A percentile compares a stretch with the other conserved stretches of the same genome.
Evolutionary conservation across 2,329 filamentous ascomycete genomes (phyloP).

Genomic region (Ophiostoma fasciatum): DNA sequence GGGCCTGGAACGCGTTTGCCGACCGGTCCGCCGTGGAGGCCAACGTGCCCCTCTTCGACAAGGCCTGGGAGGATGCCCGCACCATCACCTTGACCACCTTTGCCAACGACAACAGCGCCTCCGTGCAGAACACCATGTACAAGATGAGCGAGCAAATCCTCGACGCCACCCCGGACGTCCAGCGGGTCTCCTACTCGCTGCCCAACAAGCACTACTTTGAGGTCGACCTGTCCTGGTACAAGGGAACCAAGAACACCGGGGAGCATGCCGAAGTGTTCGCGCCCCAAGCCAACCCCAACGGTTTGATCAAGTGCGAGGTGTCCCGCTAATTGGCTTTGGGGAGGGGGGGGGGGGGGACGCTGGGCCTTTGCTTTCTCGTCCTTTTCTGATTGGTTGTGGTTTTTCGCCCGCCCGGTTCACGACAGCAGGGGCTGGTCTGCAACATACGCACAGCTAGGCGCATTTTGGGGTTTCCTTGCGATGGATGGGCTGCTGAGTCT

Average conservation of each 20-base stretch:
- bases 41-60: conserved; percentile 54
- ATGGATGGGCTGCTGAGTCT: too few species aligned
- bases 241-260: conserved; percentile 86
- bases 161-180: conserved; percentile 53
- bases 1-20: conserved; percentile 68
- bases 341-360: too few species aligned
- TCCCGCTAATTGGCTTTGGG: conserved; percentile 33
- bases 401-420: too few species aligned
- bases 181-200: conserved; percentile 64
- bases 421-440: too few species aligned
- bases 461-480: too few species aligned
- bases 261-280: conserved; percentile 92
- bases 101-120: conserved; percentile 77
- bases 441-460: too few species aligned
- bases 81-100: conserved; percentile 83
- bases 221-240: conserved; percentile 94
- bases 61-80: conserved; percentile 63
- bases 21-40: conserved; percentile 51
- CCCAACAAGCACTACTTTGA: conserved; percentile 99
- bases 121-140: conserved; percentile 97
- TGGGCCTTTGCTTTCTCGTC: neutral
- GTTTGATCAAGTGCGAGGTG: conserved; percentile 89
- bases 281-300: conserved; percentile 84
- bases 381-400: neutral
- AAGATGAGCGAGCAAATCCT: conserved; percentile 91